These are phyloP conservation scores for Termitomyces sp. DNA, from an alignment of 768 basidiomycete genomes.

Conservation along the genomic window DNA sequence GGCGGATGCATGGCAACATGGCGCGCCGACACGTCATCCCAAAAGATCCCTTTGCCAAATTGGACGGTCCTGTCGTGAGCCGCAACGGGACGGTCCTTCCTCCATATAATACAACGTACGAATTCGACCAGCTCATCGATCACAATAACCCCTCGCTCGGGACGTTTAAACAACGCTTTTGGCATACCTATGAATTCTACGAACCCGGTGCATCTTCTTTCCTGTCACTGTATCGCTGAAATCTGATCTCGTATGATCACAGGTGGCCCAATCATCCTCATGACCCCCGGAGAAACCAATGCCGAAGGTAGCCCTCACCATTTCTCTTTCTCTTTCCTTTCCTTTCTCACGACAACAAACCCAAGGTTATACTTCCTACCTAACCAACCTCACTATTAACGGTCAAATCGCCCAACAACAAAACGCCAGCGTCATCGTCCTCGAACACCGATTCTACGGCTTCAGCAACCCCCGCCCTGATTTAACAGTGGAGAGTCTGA, in stretches of 20 bases:
- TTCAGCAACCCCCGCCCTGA: conserved; percentile 64
- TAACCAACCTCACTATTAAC: conserved; percentile 61
- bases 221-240: neutral
- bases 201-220: conserved; percentile 34
- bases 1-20: conserved; percentile 39
- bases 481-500: conserved; percentile 53
- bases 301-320: conserved; percentile 39
- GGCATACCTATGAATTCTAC: conserved; percentile 67
- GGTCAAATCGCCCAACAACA: conserved; percentile 63
- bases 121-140: conserved; percentile 57
- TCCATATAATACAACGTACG: conserved; percentile 42
- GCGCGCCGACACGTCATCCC: conserved; percentile 33
- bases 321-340: neutral
- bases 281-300: conserved; percentile 64
- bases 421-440: conserved; percentile 54
- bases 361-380: conserved; percentile 45
- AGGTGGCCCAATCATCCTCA: conserved; percentile 58
- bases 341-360: neutral
- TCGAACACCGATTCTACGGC: conserved; percentile 77
- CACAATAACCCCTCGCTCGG: conserved; percentile 53
- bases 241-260: conserved; percentile 1
- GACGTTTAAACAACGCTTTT: conserved; percentile 73
- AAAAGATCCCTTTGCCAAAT: conserved; percentile 19
- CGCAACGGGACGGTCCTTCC: conserved; percentile 41
- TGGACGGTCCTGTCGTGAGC: conserved; percentile 32